Evolutionary conservation across 2,329 filamentous ascomycete genomes (phyloP).

Genomic region (Arthrinium phaeospermum): DNA sequence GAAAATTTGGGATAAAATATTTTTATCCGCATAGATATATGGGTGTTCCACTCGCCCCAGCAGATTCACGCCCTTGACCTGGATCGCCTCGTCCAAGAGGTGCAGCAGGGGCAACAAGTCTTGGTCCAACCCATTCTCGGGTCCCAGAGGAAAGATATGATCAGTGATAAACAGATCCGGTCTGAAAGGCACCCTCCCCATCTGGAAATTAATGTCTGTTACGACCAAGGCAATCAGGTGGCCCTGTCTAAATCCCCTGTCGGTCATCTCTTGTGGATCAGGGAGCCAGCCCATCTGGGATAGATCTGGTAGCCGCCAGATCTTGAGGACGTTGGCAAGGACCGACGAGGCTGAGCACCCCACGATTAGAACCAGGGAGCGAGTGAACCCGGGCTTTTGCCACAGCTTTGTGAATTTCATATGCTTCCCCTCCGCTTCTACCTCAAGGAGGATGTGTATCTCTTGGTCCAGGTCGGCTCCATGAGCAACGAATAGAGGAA

Average conservation of each 20-base stretch:
- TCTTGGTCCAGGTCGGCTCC: not conserved
- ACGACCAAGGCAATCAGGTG: not conserved
- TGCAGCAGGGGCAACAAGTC: not conserved
- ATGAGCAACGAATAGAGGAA: not conserved
- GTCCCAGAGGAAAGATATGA: not conserved
- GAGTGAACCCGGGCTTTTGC: rapidly evolving
- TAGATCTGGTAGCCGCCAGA: not conserved
- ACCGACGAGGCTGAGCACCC: not conserved
- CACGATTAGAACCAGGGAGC: not conserved
- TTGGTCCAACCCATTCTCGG: not conserved
- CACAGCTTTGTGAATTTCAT: not conserved
- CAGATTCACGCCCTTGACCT: not conserved
- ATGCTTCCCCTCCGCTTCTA: not conserved
- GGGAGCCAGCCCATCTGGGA: not conserved
- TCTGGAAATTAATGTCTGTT: too few species aligned
- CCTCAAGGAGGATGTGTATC: not conserved
- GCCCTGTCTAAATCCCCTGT: too few species aligned
- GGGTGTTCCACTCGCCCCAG: rapidly evolving
- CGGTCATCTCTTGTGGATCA: not conserved
- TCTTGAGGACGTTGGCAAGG: not conserved
- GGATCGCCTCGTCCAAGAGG: not conserved
- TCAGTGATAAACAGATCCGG: too few species aligned
- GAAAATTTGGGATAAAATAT: not conserved
- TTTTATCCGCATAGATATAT: too few species aligned
- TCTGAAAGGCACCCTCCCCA: too few species aligned